phyloP scores from a whole-genome alignment of 164 flowering plant genomes.

The Vitis rupestris region DNA sequence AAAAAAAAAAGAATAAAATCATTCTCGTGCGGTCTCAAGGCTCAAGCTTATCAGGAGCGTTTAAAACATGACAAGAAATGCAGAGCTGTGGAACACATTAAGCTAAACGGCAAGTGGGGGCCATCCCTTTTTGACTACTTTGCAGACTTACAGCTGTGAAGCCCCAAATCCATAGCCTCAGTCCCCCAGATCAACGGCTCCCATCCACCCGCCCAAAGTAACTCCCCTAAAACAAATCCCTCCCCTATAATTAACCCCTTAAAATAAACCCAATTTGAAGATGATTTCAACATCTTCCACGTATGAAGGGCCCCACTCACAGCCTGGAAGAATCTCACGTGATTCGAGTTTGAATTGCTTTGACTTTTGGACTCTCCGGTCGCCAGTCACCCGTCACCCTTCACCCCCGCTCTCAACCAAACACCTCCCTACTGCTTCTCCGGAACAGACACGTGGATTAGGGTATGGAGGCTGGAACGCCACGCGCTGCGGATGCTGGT shows the following conservation, averaged over 20 bases:
- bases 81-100: constrained; percentile 35
- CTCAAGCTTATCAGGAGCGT: constrained; percentile 10
- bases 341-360: constrained; percentile 33
- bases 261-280: constrained; percentile 10
- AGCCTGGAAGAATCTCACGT: constrained; percentile 81
- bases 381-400: not conserved
- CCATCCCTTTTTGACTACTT: constrained; percentile 37
- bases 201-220: constrained; percentile 5
- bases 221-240: not conserved
- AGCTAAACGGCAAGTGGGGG: constrained; percentile 21
- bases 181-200: constrained; percentile 28
- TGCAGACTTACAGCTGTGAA: constrained; percentile 30
- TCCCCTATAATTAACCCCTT: not conserved
- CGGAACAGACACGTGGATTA: too few relatives aligned
- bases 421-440: not conserved
- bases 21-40: constrained; percentile 14
- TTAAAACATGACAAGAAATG: constrained; percentile 41
- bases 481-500: constrained; percentile 3
- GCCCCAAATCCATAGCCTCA: constrained; percentile 20
- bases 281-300: constrained; percentile 34
- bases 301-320: constrained; percentile 42
- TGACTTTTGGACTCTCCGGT: constrained; percentile 19
- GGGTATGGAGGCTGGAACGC: not conserved
- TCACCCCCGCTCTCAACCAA: not conserved
- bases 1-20: constrained; percentile 9